phyloP scores from a whole-genome alignment of 148 eudicot species.

The Camellia sinensis region DNA sequence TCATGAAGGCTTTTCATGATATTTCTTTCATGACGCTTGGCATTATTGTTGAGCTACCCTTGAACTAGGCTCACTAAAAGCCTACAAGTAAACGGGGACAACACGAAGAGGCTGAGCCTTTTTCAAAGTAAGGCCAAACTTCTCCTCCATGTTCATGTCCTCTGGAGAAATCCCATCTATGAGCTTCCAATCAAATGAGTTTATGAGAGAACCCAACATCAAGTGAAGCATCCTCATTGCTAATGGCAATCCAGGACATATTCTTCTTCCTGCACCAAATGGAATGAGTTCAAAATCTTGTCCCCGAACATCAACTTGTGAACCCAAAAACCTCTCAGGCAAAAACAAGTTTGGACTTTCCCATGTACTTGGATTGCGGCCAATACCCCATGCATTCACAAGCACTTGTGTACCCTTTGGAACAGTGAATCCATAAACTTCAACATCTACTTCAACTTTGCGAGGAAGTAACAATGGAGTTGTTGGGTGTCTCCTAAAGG shows the following conservation, averaged over 20 bases:
- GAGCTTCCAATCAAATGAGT: constrained; percentile 35
- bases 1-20: no score
- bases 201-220: constrained; percentile 27
- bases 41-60: no score
- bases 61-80: no score
- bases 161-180: constrained; percentile 26
- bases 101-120: no score
- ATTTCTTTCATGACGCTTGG: no score
- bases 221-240: constrained; percentile 9
- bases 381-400: no score
- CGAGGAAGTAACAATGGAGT: constrained; percentile 39
- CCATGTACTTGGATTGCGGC: no score
- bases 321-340: constrained; percentile 29
- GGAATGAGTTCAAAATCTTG: no score
- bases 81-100: no score
- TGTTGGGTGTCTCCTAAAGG: constrained; percentile 25
- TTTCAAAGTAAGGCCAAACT: no score
- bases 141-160: constrained; percentile 1
- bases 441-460: constrained; percentile 18
- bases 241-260: constrained; percentile 40
- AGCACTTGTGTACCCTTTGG: no score
- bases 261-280: background rate
- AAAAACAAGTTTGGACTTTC: constrained; percentile 9
- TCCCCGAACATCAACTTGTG: no score
- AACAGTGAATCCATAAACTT: constrained; percentile 10